Base-by-base conservation (phyloP, 1,139 yeast genomes). In the Pichia sp. region DNA sequence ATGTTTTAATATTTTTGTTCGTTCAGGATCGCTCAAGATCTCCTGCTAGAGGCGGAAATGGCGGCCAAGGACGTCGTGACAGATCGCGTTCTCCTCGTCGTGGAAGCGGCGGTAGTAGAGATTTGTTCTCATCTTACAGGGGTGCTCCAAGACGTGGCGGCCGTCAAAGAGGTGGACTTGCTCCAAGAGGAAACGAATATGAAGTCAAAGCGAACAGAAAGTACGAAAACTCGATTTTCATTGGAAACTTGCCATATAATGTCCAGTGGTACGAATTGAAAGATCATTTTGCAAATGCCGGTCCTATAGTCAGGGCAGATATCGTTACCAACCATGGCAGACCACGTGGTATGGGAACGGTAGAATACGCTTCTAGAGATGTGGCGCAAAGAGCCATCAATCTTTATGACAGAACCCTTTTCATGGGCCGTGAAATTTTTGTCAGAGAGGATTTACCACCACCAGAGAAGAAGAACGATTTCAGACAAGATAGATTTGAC, bases 291-390 rank as follows among this genome's bases (percentile, higher is more conserved):
- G 72, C 75, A 16, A 72, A 70, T 46, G 84, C 84, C 46, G 96
- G 95, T 59, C 80, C 78, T 41, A 89, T 93, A 50, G 79, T 86
- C 16, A 81, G 90, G 62, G 96, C 97, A 2, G 97, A 92, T 68
- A 86, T 93, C 54, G 87, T 92, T 55, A 84, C 86, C n/a, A 78
- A 81, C 55, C 80, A 86, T 62, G 95, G 96, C 54, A 88, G 89
- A 65, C 86, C 92, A 70, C 77, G 95, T 74, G 92, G 99, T 60
- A 87, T 85, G 93, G 95, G 92, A 51, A 89, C 97, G 16, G 97
- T 93, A 44, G 98, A 93, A 70, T 93, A 87, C 66, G 75, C 83
- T 13, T 75, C 76, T 52, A 75, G 78, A 55, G 85, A 80, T 26
- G 89, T 84, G 57, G 98, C 92, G 2, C 79, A 78, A 54, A 77